Conservation (phyloP, 2,329 filamentous ascomycete species). For the Fusarium compactum region DNA sequence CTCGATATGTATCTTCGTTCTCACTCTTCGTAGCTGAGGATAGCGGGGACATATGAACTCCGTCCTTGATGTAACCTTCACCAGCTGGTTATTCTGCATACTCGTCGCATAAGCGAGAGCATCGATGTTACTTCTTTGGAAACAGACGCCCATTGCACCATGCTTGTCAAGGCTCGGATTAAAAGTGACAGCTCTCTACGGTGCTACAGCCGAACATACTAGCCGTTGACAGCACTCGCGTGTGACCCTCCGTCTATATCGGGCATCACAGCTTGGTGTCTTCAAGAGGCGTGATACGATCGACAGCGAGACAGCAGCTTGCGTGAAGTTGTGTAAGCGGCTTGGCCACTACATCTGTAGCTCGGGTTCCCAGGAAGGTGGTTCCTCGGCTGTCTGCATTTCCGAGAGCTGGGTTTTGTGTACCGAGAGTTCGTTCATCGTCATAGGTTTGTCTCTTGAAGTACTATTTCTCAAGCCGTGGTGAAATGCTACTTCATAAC, state of each 20-base stretch:
- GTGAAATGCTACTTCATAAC: background rate
- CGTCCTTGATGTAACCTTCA: conserved; percentile 29
- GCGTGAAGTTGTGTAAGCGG: conserved; percentile 42
- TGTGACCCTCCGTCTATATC: conserved; percentile 34
- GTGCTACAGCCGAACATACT: conserved; percentile 27
- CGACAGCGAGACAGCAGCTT: conserved; percentile 32
- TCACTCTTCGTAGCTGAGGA: conserved; percentile 13
- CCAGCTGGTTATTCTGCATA: conserved; percentile 16
- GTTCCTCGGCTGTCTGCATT: conserved; percentile 35
- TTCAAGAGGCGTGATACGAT: conserved; percentile 38
- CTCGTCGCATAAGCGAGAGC: conserved; percentile 14
- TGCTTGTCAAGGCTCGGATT: conserved; percentile 3
- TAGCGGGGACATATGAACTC: conserved; percentile 20
- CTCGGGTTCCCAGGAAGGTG: conserved; percentile 34
- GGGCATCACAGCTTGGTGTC: conserved; percentile 28
- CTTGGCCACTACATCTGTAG: conserved; percentile 32
- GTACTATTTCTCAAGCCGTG: background rate
- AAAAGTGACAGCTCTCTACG: conserved; percentile 24
- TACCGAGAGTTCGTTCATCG: conserved; percentile 13
- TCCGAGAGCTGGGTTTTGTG: conserved; percentile 20
- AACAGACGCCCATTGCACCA: background rate
- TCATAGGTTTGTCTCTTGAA: background rate
- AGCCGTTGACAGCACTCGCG: conserved; percentile 30
- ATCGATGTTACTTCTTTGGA: conserved; percentile 4
- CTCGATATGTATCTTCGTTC: conserved; percentile 12